Conservation (phyloP, 139 green algal genomes). For the Chlamydomonas asymmetrica region DNA sequence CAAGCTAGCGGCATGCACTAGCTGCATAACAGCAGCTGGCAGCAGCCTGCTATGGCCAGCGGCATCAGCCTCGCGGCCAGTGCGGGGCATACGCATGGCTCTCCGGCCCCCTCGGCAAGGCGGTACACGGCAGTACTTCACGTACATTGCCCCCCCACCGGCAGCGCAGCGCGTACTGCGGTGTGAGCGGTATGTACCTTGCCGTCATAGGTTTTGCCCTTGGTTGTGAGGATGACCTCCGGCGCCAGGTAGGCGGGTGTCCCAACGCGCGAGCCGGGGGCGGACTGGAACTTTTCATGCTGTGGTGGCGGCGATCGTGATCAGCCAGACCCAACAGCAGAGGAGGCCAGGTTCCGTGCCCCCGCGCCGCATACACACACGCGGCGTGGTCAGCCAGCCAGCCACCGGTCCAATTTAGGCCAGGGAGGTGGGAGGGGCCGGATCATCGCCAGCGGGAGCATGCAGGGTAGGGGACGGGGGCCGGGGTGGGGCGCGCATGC, state of each 20-base stretch:
- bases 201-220: constrained; percentile 86
- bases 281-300: constrained; percentile 82
- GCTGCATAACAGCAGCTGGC: background rate
- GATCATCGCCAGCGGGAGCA: too few species aligned
- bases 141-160: too few species aligned
- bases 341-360: background rate
- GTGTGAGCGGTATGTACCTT: constrained; percentile 75
- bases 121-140: too few species aligned
- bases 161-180: too few species aligned
- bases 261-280: constrained; percentile 86
- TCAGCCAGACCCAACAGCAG: background rate
- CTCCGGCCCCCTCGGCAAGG: too few species aligned
- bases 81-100: too few species aligned
- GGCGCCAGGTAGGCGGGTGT: constrained; percentile 97
- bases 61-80: too few species aligned
- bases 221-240: constrained; percentile 90
- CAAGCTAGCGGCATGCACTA: background rate
- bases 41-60: background rate
- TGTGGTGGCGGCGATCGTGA: constrained; percentile 12
- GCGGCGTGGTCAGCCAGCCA: background rate
- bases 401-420: too few species aligned
- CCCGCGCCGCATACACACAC: background rate
- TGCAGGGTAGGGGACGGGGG: background rate
- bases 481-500: background rate
- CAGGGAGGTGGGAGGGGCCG: too few species aligned